These are phyloP conservation scores for Coemansia sp. DNA, from an alignment of 192 early-diverging fungal species.

Conservation along the genomic window DNA sequence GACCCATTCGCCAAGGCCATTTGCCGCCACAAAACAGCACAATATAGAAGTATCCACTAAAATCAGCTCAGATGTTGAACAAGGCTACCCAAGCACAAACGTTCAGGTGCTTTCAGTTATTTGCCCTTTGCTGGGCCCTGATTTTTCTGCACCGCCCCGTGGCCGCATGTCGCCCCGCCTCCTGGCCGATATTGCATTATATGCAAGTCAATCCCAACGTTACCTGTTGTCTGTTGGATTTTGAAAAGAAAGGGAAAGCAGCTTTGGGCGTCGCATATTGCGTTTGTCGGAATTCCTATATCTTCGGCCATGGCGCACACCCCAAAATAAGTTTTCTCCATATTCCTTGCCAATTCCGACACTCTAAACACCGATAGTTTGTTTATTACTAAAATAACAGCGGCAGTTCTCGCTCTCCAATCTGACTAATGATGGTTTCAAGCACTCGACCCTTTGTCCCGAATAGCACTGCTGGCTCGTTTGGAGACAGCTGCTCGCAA, in stretches of 20 bases:
- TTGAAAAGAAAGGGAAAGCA: not conserved
- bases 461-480: not conserved
- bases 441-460: not conserved
- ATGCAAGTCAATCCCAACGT: conserved; percentile 7
- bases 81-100: not conserved
- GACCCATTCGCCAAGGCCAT: not conserved
- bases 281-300: conserved; percentile 19
- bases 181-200: not conserved
- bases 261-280: not conserved
- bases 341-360: not conserved
- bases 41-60: conserved; percentile 1
- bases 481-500: not conserved
- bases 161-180: not conserved
- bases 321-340: conserved; percentile 1
- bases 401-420: not conserved
- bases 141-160: not conserved
- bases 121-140: not conserved
- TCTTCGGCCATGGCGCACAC: not conserved
- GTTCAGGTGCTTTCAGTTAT: not conserved
- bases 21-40: conserved; percentile 6
- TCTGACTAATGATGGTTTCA: conserved; percentile 8
- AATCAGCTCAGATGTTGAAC: not conserved
- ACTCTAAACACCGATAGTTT: conserved; percentile 10
- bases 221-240: not conserved
- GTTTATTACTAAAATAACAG: not conserved